Evolutionary conservation across 306 rosid species (phyloP).

Genomic region (Castanea sativa): DNA sequence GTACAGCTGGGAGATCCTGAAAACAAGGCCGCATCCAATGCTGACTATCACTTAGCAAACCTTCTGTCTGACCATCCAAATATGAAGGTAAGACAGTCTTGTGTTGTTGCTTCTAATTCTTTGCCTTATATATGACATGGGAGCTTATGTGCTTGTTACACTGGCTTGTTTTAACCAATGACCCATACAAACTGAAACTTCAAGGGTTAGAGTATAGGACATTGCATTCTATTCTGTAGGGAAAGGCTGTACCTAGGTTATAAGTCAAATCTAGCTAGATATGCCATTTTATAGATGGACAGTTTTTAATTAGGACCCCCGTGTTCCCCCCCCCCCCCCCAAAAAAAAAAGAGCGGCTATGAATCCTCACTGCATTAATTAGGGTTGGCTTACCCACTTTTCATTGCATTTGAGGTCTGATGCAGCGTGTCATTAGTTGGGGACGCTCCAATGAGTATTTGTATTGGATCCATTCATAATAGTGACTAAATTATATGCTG

Average conservation of each 20-base stretch:
- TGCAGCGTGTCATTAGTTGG: too few relatives aligned
- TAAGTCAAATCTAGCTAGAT: background rate
- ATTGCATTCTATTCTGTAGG: background rate
- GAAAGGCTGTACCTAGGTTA: background rate
- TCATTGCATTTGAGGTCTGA: too few relatives aligned
- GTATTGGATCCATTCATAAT: too few relatives aligned
- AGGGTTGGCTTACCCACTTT: too few relatives aligned
- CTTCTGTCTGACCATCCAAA: conserved; percentile 90
- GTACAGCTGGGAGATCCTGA: conserved; percentile 95
- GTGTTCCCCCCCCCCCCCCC: too few relatives aligned
- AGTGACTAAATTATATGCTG: too few relatives aligned
- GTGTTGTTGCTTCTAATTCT: background rate
- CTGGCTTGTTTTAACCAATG: background rate
- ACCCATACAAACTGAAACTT: background rate
- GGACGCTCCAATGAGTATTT: too few relatives aligned
- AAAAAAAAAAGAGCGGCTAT: too few relatives aligned
- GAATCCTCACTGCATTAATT: too few relatives aligned
- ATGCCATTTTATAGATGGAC: background rate
- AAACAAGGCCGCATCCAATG: conserved; percentile 88
- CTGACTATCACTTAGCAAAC: conserved; percentile 85
- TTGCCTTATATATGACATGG: background rate
- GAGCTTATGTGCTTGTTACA: background rate
- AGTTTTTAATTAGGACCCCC: background rate
- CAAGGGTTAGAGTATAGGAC: background rate
- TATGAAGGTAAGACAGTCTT: conserved; percentile 65